Evolutionary conservation across 73 alveolate genomes (phyloP), one percentile per base, ranked within the genome.

Genomic region (Breviolum minutum): DNA sequence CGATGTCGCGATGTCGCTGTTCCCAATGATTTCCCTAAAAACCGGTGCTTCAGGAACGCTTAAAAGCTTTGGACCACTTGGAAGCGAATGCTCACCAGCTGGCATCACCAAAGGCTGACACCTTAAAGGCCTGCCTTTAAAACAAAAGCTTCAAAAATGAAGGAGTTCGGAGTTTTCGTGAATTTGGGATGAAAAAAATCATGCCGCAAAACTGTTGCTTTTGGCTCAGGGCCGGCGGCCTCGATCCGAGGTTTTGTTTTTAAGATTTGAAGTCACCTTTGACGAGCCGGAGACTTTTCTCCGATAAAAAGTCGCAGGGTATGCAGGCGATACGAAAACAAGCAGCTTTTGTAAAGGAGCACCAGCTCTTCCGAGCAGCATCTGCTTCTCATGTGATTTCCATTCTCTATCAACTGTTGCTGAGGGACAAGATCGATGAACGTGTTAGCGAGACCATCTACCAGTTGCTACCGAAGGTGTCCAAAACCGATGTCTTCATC

Each of bases 51-150:
- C 19, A 77, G 86, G 86, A 77, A 17, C 86, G 86, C 63, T 27
- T 77, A 63, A 77, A 77, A 63, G 30, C n/a, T 12, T 63, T 77
- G 16, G 86, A 77, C 10, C 63, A n/a, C 1, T 77, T 77, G 86
- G 86, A 77, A 77, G 86, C 86, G 27, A 77, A 77, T 20, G 86
- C 86, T n/a, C 48, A 77, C 14, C 86, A 27, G 16, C 30, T 77
- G 86, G 86, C 86, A 9, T 77, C 86, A 30, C 81, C 19, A 20
- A 63, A 77, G 86, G 63, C 86, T 7, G 30, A 77, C 86, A 77
- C 86, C 24, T 30, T 77, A 63, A 77, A 77, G 86, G 86, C 62
- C 24, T 40, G 54, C 54, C 54, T 40, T 40, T n/a, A n/a, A n/a
- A n/a, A n/a, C n/a, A n/a, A n/a, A n/a, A 40, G 54, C 54, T 40